Conservation (phyloP, 768 basidiomycete genomes). For the Dacryopinax spathularia region DNA sequence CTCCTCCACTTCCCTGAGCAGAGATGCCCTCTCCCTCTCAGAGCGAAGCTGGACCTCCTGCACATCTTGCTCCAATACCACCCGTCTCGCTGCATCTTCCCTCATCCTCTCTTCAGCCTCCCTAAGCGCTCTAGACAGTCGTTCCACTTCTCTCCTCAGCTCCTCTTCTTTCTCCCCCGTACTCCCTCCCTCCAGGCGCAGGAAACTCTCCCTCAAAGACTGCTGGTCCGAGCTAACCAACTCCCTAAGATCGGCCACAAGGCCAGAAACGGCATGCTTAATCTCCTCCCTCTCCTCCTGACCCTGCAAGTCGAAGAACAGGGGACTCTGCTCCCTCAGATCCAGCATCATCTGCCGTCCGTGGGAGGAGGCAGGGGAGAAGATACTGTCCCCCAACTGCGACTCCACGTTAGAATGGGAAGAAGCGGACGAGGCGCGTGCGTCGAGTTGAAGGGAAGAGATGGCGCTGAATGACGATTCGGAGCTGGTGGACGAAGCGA, state of each 20-base stretch:
- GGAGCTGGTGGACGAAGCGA: not conserved
- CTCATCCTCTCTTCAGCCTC: not conserved
- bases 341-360: not conserved
- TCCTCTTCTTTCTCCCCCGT: slow-evolving; percentile 31
- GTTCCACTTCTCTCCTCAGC: slow-evolving; percentile 26
- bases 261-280: not conserved
- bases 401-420: too few relatives aligned
- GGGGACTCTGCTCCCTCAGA: not conserved
- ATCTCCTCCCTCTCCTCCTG: slow-evolving; percentile 11
- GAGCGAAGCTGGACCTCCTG: slow-evolving; percentile 24
- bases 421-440: too few relatives aligned
- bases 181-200: slow-evolving; percentile 22
- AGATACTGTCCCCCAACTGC: too few relatives aligned
- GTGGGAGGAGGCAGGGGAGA: too few relatives aligned
- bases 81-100: not conserved
- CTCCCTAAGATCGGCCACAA: not conserved
- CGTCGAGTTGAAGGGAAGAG: not conserved
- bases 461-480: not conserved
- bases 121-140: slow-evolving; percentile 39
- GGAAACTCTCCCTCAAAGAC: not conserved
- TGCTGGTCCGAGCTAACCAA: not conserved
- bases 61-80: slow-evolving; percentile 18
- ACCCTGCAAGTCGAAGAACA: not conserved
- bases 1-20: slow-evolving; percentile 48
- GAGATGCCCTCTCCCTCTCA: slow-evolving; percentile 31